Conservation (phyloP, 495 filamentous ascomycete genomes). For the Tuber calosporum region DNA sequence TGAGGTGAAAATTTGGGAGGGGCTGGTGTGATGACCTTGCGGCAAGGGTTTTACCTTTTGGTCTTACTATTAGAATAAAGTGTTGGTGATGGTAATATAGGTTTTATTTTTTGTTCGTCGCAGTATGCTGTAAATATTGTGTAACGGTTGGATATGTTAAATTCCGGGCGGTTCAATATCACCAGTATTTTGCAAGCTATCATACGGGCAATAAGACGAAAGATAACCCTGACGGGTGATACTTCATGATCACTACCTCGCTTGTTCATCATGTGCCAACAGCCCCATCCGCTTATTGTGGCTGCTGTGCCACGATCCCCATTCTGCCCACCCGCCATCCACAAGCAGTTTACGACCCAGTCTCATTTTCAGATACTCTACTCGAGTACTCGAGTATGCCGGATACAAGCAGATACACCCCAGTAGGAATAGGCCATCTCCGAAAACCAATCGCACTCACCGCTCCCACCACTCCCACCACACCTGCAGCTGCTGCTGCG, state of each 20-base stretch:
- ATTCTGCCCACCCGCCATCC: not conserved
- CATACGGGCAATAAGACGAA: not conserved
- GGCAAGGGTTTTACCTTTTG: not conserved
- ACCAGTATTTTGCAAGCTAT: not conserved
- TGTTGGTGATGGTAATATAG: not conserved
- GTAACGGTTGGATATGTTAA: not conserved
- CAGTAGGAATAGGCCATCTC: not conserved
- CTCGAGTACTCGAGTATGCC: no score
- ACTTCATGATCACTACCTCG: not conserved
- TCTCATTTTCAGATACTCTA: no score
- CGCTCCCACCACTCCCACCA: not conserved
- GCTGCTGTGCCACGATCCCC: not conserved
- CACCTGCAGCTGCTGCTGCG: not conserved
- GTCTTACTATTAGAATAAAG: not conserved
- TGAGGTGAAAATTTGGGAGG: slow-evolving; percentile 29
- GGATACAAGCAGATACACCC: not conserved
- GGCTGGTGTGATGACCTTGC: slow-evolving; percentile 13
- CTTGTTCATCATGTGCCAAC: not conserved
- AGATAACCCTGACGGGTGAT: not conserved
- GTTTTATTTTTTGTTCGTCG: not conserved
- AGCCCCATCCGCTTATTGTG: not conserved
- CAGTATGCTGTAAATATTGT: not conserved
- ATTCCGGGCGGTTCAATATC: not conserved
- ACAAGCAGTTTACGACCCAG: not conserved
- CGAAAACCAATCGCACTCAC: not conserved